These are phyloP conservation scores for Cokeromyces recurvatus DNA, from an alignment of 371 early-diverging fungal species.

Conservation along the genomic window DNA sequence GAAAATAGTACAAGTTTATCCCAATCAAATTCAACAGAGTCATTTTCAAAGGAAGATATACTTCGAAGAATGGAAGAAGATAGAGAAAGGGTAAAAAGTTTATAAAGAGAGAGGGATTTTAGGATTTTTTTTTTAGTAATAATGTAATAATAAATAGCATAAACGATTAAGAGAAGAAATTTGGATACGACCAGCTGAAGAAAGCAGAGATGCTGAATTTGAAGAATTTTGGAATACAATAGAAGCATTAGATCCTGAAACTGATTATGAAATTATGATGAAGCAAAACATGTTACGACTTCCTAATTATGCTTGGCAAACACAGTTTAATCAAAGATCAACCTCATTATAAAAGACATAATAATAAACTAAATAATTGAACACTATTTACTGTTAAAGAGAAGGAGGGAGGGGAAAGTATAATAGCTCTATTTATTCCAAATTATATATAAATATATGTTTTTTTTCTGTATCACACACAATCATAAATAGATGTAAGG, in stretches of 20 bases:
- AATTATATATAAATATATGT: no score
- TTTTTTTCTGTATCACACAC: no score
- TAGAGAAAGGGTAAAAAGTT: constrained; percentile 54
- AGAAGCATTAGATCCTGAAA: constrained; percentile 53
- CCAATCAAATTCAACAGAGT: constrained; percentile 22
- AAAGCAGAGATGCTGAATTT: constrained; percentile 55
- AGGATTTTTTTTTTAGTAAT: no score
- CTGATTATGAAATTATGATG: constrained; percentile 59
- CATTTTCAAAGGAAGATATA: constrained; percentile 61
- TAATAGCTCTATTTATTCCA: no score
- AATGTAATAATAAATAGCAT: constrained; percentile 35
- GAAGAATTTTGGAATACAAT: constrained; percentile 60
- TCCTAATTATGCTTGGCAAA: constrained; percentile 50
- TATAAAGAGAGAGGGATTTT: no score
- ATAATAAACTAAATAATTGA: background rate
- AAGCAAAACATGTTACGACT: constrained; percentile 52
- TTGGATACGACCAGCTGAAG: constrained; percentile 68
- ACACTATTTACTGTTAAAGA: no score
- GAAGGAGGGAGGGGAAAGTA: no score
- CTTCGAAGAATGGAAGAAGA: constrained; percentile 77
- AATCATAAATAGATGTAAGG: no score
- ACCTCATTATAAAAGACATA: background rate
- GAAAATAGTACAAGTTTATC: no score
- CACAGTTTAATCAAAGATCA: constrained; percentile 20
- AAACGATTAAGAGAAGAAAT: constrained; percentile 70